Percentiles rank a stretch among this genome's conserved stretches.
These are phyloP conservation scores for Albizia julibrissin DNA, from an alignment of 306 rosid genomes.

Conservation along the genomic window DNA sequence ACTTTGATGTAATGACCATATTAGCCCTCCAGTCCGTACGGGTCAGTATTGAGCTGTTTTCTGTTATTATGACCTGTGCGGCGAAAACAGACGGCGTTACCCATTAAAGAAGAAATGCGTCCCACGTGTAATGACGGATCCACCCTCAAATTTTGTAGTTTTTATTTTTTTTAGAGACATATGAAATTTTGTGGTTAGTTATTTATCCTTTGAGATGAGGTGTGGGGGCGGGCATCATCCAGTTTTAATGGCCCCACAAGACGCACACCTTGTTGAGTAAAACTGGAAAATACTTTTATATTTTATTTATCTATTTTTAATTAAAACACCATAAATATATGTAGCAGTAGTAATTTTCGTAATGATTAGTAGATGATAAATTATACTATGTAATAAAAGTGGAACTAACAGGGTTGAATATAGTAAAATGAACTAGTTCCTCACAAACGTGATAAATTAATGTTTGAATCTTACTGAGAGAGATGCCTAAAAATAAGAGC, in stretches of 20 bases:
- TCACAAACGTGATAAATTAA: no score
- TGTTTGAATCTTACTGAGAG: no score
- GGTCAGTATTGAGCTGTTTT: slow-evolving; percentile 25
- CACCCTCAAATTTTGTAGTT: not conserved
- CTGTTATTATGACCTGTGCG: slow-evolving; percentile 31
- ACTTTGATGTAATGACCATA: not conserved
- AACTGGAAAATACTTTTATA: not conserved
- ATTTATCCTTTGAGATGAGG: not conserved
- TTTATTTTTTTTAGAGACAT: not conserved
- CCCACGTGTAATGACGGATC: not conserved
- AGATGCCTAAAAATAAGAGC: no score
- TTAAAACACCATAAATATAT: no score
- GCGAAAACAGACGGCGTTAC: slow-evolving; percentile 24
- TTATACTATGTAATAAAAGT: no score
- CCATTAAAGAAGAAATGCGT: not conserved
- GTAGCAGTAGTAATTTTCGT: no score
- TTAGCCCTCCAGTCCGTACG: not conserved
- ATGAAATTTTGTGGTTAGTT: not conserved
- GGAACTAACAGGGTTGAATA: no score
- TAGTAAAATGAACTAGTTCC: no score
- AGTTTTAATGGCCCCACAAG: not conserved
- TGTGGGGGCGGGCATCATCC: slow-evolving; percentile 1
- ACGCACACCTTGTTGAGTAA: not conserved
- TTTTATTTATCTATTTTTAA: not conserved
- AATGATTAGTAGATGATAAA: no score